Base-by-base conservation (phyloP, 257 asterid species). In the Coffea canephora region DNA sequence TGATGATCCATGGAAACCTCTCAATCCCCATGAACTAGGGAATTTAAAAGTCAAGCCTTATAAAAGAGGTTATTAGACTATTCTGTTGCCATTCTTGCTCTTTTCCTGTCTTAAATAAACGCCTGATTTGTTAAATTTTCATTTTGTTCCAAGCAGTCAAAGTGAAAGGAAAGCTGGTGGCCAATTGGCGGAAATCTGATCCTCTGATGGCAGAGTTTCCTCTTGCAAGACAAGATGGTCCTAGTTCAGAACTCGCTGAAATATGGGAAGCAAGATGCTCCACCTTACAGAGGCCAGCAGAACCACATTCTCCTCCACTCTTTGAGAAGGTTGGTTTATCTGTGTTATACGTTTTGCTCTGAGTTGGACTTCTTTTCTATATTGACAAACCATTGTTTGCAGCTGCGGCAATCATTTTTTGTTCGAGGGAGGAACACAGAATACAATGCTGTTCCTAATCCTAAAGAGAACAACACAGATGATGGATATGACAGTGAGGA, bases 1-100 rank as follows among this genome's bases (percentile, higher is more conserved):
- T 27, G 91, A 85, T 12, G 95, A 91, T 89, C 97, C 98, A 21
- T 95, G 98, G 99, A 90, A 90, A 79, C 98, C 97, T 85, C 85
- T 95, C 85, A 89, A 95, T 88, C 98, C 99, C 50, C 97, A 95
- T 85, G 98, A 86, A 79, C 90, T 92, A 36, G 99, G 99, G 85
- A 90, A 77, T 88, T 86, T 95, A 89, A 91, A 87, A 92, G 89
- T 92, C 31, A 93, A 87, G 77, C 96, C 97, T 57, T 91, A 84
- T 69, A 93, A 81, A 81, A 93, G 78, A 89, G 96, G 99, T 92
- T 62, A 52, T 43, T 66, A 45, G 19, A 46, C 13, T 27, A 78
- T 76, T 71, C 39, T 31, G 31, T 71, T 70, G 77, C 70, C 5
- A 49, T 61, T 18, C n/a, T 59, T 68, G 64, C 45, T 73, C 59